Evolutionary conservation across 1,284 basidiomycete genomes (phyloP).

Genomic region (Veloboletus limbatus): DNA sequence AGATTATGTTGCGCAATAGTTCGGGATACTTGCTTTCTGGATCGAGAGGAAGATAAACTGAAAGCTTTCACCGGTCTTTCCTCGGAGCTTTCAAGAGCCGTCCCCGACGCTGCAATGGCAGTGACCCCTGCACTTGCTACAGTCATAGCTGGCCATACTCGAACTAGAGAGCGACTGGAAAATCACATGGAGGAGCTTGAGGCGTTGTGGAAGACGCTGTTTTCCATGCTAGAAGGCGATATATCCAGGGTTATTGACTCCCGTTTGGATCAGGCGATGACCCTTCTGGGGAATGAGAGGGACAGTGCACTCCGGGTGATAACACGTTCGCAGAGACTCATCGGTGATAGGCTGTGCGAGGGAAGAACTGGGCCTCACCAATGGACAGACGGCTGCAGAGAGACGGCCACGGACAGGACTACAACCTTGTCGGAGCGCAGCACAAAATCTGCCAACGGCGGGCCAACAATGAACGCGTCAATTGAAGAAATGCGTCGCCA

Average conservation of each 20-base stretch:
- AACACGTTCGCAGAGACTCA: conserved; percentile 19
- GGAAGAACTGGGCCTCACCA: conserved; percentile 15
- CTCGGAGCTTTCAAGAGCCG: conserved; percentile 43
- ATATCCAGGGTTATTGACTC: conserved; percentile 40
- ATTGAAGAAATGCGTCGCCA: conserved; percentile 15
- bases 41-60: conserved; percentile 40
- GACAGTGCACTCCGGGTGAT: conserved; percentile 24
- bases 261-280: conserved; percentile 38
- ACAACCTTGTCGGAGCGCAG: conserved; percentile 15
- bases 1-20: conserved; percentile 46
- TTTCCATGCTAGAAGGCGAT: conserved; percentile 40
- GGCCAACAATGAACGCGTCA: conserved; percentile 7
- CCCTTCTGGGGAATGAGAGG: conserved; percentile 37
- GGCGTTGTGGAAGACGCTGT: conserved; percentile 43
- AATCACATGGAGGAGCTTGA: conserved; percentile 39
- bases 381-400: conserved; percentile 14
- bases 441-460: conserved; percentile 8
- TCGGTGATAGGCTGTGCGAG: conserved; percentile 9
- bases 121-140: conserved; percentile 45
- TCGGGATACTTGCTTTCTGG: conserved; percentile 40
- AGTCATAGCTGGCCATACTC: conserved; percentile 41
- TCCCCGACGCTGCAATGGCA: conserved; percentile 38
- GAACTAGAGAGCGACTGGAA: conserved; percentile 42
- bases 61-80: conserved; percentile 48
- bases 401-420: conserved; percentile 14